These are phyloP conservation scores for Mycothermus thermophilus DNA, from an alignment of 495 filamentous ascomycete species.

Conservation along the genomic window DNA sequence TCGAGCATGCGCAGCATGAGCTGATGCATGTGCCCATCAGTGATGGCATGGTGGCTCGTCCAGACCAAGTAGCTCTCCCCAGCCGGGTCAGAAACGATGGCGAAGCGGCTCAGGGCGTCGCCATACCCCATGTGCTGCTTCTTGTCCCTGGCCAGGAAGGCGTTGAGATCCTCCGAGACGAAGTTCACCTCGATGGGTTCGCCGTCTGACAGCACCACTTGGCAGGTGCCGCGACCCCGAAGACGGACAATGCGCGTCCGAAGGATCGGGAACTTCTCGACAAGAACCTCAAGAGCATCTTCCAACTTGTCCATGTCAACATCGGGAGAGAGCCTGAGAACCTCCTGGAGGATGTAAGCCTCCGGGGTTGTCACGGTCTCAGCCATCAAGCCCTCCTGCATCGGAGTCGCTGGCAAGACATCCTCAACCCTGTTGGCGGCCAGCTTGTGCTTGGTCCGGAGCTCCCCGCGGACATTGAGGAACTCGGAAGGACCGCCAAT, in stretches of 20 bases:
- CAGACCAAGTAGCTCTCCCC: neutral
- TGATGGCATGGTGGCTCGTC: conserved; percentile 1
- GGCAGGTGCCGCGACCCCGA: neutral
- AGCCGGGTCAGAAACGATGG: neutral
- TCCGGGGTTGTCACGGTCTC: neutral
- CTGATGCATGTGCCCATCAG: conserved; percentile 19
- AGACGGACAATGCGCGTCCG: neutral
- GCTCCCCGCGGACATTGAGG: neutral
- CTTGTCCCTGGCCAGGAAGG: neutral
- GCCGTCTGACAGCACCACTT: neutral
- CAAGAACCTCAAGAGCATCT: neutral
- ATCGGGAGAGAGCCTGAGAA: neutral
- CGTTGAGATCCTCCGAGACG: neutral
- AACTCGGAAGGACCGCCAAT: neutral
- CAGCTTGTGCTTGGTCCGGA: neutral
- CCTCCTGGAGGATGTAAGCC: neutral
- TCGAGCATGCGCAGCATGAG: conserved; percentile 13
- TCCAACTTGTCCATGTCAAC: neutral
- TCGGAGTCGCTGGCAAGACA: neutral
- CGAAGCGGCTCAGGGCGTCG: neutral
- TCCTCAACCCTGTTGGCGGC: neutral
- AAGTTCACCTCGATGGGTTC: neutral
- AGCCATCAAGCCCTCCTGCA: neutral
- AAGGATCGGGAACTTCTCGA: neutral
- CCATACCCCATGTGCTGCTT: neutral